phyloP scores from a whole-genome alignment of 805 yeast species.

The Wickerhamiella allomyrinae region DNA sequence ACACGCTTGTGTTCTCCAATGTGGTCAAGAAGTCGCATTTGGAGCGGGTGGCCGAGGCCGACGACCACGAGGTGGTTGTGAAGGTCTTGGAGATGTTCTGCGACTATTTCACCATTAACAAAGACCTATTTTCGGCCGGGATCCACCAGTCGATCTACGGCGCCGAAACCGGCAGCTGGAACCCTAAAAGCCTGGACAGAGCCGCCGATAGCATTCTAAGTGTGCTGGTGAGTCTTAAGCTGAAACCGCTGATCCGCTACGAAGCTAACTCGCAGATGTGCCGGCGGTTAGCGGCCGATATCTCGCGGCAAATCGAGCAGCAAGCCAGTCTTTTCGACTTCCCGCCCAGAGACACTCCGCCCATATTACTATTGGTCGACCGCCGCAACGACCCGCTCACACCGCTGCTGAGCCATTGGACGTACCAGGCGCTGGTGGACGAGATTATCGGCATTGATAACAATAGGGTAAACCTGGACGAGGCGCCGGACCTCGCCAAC shows the following conservation, averaged over 20 bases:
- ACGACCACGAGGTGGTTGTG: constrained; percentile 65
- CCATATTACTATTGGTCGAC: constrained; percentile 63
- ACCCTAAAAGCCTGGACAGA: constrained; percentile 30
- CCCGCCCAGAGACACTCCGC: constrained; percentile 48
- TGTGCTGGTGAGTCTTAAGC: constrained; percentile 52
- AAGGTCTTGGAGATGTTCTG: constrained; percentile 73
- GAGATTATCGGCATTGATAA: constrained; percentile 73
- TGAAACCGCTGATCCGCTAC: constrained; percentile 62
- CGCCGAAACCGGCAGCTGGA: constrained; percentile 33
- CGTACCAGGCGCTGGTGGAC: constrained; percentile 91
- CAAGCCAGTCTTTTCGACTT: constrained; percentile 49
- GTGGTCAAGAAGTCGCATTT: constrained; percentile 58
- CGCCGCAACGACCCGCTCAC: constrained; percentile 86
- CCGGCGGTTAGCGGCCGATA: constrained; percentile 52
- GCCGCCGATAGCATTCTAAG: constrained; percentile 37
- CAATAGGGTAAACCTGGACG: constrained; percentile 59
- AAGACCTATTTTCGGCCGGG: constrained; percentile 43
- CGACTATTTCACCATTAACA: constrained; percentile 65
- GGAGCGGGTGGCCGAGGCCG: constrained; percentile 82
- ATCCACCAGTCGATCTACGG: constrained; percentile 16
- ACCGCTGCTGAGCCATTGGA: constrained; percentile 90
- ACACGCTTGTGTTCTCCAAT: constrained; percentile 68
- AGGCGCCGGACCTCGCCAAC: constrained; percentile 40
- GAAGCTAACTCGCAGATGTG: constrained; percentile 58
- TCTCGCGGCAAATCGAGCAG: constrained; percentile 27